A percentile compares a stretch with the other conserved stretches of the same genome.
Evolutionary conservation across 2,329 filamentous ascomycete genomes (phyloP).

Genomic region (Botrytis cinerea): DNA sequence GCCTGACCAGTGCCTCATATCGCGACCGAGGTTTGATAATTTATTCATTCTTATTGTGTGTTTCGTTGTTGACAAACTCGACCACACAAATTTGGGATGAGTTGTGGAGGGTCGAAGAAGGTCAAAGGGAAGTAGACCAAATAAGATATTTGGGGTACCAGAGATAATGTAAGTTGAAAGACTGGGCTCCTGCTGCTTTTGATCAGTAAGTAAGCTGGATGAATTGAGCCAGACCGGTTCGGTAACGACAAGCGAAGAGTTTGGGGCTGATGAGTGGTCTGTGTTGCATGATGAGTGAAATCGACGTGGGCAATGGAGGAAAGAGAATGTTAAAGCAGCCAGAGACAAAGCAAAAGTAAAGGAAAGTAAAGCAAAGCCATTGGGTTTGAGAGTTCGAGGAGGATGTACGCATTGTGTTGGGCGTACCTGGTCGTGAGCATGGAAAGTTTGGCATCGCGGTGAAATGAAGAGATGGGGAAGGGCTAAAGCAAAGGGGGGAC

Average conservation of each 20-base stretch:
- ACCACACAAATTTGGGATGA: slow-evolving; percentile 18
- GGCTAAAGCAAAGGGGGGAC: neutral
- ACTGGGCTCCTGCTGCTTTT: slow-evolving; percentile 22
- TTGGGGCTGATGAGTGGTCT: neutral
- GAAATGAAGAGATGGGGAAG: neutral
- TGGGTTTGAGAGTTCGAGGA: neutral
- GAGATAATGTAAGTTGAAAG: slow-evolving; percentile 23
- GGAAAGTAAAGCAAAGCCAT: neutral
- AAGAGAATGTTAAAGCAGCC: neutral
- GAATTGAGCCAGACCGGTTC: slow-evolving; percentile 14
- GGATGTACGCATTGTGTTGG: neutral
- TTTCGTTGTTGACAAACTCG: slow-evolving; percentile 18
- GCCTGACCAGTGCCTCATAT: slow-evolving; percentile 69
- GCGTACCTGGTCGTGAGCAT: neutral
- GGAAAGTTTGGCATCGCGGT: neutral
- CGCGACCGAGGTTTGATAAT: slow-evolving; percentile 66
- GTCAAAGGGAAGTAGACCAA: slow-evolving; percentile 18
- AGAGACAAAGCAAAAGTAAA: slow-evolving; percentile 1
- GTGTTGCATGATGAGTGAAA: neutral
- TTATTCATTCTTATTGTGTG: slow-evolving; percentile 62
- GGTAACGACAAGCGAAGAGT: slow-evolving; percentile 8
- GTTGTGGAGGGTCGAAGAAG: slow-evolving; percentile 20
- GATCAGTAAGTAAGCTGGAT: slow-evolving; percentile 8
- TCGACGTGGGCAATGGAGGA: neutral
- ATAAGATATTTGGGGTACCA: slow-evolving; percentile 22